phyloP scores from a whole-genome alignment of 805 yeast genomes.

The Komagataella populi region DNA sequence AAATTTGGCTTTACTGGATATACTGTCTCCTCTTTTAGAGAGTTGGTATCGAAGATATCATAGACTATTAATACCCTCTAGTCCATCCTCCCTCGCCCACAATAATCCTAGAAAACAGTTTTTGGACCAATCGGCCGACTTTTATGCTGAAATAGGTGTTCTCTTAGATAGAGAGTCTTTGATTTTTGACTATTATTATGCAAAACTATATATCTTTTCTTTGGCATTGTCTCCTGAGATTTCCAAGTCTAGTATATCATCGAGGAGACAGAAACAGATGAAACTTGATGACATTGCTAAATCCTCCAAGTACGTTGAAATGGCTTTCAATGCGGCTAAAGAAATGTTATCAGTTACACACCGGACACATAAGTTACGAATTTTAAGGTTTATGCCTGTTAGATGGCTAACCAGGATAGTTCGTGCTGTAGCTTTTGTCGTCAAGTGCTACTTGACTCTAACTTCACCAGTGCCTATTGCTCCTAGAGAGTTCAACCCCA shows the following conservation, averaged over 20 bases:
- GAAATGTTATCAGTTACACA: conserved; percentile 62
- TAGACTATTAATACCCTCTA: conserved; percentile 36
- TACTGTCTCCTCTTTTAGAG: conserved; percentile 64
- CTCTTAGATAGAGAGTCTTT: conserved; percentile 55
- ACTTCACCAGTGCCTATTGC: conserved; percentile 16
- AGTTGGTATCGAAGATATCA: conserved; percentile 64
- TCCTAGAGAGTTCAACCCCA: background rate
- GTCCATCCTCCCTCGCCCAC: conserved; percentile 20
- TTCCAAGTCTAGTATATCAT: conserved; percentile 4
- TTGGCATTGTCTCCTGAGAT: conserved; percentile 49
- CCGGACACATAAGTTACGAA: conserved; percentile 48
- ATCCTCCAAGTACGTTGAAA: conserved; percentile 64
- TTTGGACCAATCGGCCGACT: conserved; percentile 20
- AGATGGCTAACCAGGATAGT: conserved; percentile 82
- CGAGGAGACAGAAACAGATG: conserved; percentile 17
- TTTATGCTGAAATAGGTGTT: conserved; percentile 22
- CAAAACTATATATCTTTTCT: conserved; percentile 74
- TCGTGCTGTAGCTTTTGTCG: conserved; percentile 80
- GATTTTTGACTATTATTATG: conserved; percentile 73
- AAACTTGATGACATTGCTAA: conserved; percentile 58
- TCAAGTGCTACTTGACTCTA: conserved; percentile 66
- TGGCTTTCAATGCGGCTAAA: conserved; percentile 75
- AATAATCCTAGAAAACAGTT: conserved; percentile 10
- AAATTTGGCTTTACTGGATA: conserved; percentile 55
- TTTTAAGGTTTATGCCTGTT: conserved; percentile 76